These are phyloP conservation scores for Neofusicoccum ribis DNA, from an alignment of 2,329 filamentous ascomycete species.

Conservation along the genomic window DNA sequence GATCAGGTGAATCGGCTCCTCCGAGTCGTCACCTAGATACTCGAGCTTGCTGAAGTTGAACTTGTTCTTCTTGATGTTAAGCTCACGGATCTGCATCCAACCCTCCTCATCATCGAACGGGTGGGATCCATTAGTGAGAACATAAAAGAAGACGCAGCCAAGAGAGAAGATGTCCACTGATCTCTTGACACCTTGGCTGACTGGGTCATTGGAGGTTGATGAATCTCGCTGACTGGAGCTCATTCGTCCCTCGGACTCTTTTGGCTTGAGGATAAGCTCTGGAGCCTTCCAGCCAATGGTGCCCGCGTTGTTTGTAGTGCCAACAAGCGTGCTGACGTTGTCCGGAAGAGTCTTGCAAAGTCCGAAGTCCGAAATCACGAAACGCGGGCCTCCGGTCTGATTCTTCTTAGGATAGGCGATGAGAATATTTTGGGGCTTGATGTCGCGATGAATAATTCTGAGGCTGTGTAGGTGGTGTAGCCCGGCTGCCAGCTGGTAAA, in stretches of 20 bases:
- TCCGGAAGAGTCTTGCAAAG: constrained; percentile 96
- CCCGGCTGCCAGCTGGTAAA: constrained; percentile 88
- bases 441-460: constrained; percentile 92
- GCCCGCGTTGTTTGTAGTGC: constrained; percentile 90
- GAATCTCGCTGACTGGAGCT: constrained; percentile 46
- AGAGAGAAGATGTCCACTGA: constrained; percentile 98
- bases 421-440: constrained; percentile 97
- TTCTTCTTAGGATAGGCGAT: constrained; percentile 70
- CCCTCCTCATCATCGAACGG: constrained; percentile 93
- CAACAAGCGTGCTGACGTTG: constrained; percentile 90
- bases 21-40: constrained; percentile 76
- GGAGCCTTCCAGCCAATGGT: constrained; percentile 97
- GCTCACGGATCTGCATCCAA: constrained; percentile 81
- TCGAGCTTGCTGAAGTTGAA: constrained; percentile 72
- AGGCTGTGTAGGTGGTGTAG: constrained; percentile 86
- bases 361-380: constrained; percentile 96
- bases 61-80: constrained; percentile 92
- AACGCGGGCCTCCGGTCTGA: constrained; percentile 69
- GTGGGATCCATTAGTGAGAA: constrained; percentile 88
- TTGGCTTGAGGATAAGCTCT: constrained; percentile 72
- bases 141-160: constrained; percentile 97
- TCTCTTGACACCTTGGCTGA: constrained; percentile 78
- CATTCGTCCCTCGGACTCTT: constrained; percentile 40
- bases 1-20: constrained; percentile 86
- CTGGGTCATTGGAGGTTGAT: constrained; percentile 41